Evolutionary conservation across 306 rosid genomes (phyloP).

Genomic region (Cucumis hystrix): DNA sequence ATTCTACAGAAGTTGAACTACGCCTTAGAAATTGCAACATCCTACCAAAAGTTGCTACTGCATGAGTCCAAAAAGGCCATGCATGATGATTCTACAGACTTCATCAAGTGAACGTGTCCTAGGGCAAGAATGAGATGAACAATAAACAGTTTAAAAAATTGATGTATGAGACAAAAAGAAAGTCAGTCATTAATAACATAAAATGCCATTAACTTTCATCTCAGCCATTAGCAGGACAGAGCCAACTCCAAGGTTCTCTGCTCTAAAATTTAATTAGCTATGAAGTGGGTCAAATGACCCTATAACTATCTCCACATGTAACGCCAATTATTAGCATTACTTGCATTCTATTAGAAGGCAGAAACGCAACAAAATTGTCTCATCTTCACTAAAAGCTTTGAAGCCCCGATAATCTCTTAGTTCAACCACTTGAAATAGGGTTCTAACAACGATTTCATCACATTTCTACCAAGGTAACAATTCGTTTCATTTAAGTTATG

Average conservation of each 20-base stretch:
- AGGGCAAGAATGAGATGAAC: not conserved
- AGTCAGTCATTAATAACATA: not conserved
- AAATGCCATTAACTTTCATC: not conserved
- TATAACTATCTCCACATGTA: not conserved
- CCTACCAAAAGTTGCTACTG: not conserved
- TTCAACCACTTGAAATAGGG: not conserved
- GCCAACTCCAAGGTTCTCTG: not conserved
- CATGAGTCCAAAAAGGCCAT: not conserved
- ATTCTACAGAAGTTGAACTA: too few relatives aligned
- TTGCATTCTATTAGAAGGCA: not conserved
- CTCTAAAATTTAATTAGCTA: not conserved
- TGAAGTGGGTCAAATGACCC: not conserved
- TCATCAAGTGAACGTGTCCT: not conserved
- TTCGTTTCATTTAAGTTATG: not conserved
- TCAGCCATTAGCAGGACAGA: not conserved
- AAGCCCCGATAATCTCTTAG: not conserved
- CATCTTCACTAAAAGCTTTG: not conserved
- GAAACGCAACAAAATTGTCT: not conserved
- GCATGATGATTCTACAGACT: not conserved
- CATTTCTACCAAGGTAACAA: not conserved
- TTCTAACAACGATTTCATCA: not conserved
- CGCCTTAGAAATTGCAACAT: not conserved
- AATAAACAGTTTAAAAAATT: not conserved
- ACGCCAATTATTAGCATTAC: not conserved
- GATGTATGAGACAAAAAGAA: not conserved